Conservation (phyloP, 2,329 filamentous ascomycete species). For the Graphium sp. region DNA sequence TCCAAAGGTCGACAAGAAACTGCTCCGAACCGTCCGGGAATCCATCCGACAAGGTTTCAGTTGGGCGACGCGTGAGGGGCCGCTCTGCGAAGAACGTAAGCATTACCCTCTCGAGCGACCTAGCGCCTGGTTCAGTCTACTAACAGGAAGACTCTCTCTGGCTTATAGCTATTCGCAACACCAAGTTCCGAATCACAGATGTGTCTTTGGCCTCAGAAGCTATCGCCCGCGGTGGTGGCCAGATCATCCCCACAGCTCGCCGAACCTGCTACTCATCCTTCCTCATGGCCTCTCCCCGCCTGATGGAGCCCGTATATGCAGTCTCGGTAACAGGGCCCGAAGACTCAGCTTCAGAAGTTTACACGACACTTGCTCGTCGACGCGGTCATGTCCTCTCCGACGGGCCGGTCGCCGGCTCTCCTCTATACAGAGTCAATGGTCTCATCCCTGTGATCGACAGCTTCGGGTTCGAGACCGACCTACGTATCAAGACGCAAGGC, state of each 20-base stretch:
- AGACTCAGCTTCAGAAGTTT: conserved; percentile 73
- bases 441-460: conserved; percentile 91
- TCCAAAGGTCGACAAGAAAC: conserved; percentile 68
- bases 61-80: conserved; percentile 91
- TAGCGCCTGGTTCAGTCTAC: too few relatives aligned
- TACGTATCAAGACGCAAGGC: conserved; percentile 90
- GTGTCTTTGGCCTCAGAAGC: conserved; percentile 73
- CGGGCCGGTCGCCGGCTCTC: conserved; percentile 83
- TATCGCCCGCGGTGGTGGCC: conserved; percentile 87
- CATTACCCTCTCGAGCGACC: conserved; percentile 13
- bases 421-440: conserved; percentile 79
- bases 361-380: conserved; percentile 78
- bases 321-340: conserved; percentile 88
- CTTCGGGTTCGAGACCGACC: conserved; percentile 95
- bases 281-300: conserved; percentile 84
- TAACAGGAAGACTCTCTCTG: too few relatives aligned
- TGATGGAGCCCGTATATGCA: conserved; percentile 93
- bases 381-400: conserved; percentile 91
- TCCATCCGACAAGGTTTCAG: conserved; percentile 91
- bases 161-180: conserved; percentile 83
- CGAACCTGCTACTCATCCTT: conserved; percentile 92
- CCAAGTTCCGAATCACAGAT: conserved; percentile 93
- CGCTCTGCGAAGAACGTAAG: conserved; percentile 92
- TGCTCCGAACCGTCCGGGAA: conserved; percentile 74
- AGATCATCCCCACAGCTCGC: conserved; percentile 90